Conservation (phyloP, 495 filamentous ascomycete genomes). For the Penicillium roqueforti region DNA sequence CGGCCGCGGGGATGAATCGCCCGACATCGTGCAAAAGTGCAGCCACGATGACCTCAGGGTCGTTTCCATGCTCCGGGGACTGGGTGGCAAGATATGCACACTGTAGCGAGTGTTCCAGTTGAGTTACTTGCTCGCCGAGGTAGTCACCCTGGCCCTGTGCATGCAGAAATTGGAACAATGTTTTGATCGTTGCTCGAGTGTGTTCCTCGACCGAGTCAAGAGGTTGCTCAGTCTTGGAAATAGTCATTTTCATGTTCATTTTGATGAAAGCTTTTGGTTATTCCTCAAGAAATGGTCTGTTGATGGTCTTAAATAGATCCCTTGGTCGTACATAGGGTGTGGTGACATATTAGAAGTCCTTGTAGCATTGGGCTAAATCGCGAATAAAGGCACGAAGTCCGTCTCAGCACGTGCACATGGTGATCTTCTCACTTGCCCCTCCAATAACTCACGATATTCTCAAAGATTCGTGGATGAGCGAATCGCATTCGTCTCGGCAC, state of each 20-base stretch:
- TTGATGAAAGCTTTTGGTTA: neutral
- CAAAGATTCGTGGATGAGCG: neutral
- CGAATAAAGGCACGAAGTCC: conserved; percentile 10
- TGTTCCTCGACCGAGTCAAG: conserved; percentile 10
- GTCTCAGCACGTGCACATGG: neutral
- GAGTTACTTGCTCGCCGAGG: conserved; percentile 38
- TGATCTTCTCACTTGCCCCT: neutral
- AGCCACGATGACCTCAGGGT: conserved; percentile 34
- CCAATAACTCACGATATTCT: neutral
- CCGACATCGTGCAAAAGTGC: conserved; percentile 43
- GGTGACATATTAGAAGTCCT: neutral
- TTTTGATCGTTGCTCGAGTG: conserved; percentile 16
- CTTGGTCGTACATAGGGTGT: neutral
- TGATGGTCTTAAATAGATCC: neutral
- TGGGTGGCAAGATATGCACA: conserved; percentile 33
- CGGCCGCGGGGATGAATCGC: conserved; percentile 34
- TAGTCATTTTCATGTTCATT: conserved; percentile 14
- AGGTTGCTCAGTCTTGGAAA: neutral
- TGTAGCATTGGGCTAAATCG: neutral
- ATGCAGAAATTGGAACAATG: conserved; percentile 21
- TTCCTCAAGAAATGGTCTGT: neutral
- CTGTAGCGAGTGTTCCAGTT: conserved; percentile 45
- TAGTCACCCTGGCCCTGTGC: conserved; percentile 28
- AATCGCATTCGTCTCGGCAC: conserved; percentile 7
- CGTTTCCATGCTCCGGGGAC: conserved; percentile 18